phyloP scores from a whole-genome alignment of 169 alveolate species.

The Cryptosporidium tyzzeri region DNA sequence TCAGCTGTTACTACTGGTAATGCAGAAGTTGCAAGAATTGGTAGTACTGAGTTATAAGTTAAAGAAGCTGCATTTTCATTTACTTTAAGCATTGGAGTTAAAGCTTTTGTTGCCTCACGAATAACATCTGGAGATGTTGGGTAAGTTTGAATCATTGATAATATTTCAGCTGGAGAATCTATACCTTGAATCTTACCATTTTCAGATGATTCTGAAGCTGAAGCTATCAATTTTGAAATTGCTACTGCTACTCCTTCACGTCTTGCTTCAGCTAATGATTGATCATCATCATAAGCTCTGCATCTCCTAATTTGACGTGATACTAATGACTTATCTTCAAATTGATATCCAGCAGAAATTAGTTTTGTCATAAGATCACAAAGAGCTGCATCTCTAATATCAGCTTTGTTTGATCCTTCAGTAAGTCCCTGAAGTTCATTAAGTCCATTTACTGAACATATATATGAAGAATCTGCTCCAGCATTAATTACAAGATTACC shows the following conservation, averaged over 20 bases:
- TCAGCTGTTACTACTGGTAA: conserved; percentile 54
- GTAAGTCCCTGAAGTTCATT: conserved; percentile 61
- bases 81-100: conserved; percentile 39
- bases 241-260: conserved; percentile 54
- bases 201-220: conserved; percentile 7
- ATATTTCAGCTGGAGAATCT: conserved; percentile 48
- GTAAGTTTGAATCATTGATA: conserved; percentile 58
- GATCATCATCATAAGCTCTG: conserved; percentile 71
- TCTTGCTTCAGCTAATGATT: conserved; percentile 32
- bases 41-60: conserved; percentile 32
- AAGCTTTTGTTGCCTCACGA: conserved; percentile 32
- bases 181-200: conserved; percentile 13
- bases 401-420: conserved; percentile 55
- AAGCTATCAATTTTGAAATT: conserved; percentile 26
- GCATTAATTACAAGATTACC: conserved; percentile 68
- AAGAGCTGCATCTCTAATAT: conserved; percentile 54
- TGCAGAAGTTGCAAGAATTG: conserved; percentile 46
- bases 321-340: conserved; percentile 42
- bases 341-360: conserved; percentile 3
- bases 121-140: conserved; percentile 51
- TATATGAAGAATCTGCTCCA: conserved; percentile 42
- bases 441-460: conserved; percentile 50
- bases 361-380: conserved; percentile 47
- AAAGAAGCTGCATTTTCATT: conserved; percentile 68
- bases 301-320: conserved; percentile 67